phyloP scores from a whole-genome alignment of 208 protist species.

The Crithidia brevicula region DNA sequence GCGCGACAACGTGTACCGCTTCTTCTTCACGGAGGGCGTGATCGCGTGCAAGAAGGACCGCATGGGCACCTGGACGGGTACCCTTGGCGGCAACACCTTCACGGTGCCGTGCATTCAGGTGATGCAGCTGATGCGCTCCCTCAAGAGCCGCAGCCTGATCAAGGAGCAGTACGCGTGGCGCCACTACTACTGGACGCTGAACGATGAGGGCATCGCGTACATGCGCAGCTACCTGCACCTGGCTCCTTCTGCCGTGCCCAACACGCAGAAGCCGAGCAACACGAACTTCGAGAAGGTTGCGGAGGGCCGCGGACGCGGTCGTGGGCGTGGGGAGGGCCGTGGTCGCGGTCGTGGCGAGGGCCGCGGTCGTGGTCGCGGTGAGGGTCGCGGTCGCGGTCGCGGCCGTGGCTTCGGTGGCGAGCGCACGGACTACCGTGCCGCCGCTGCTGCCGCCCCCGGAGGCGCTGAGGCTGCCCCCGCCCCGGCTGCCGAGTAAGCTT shows the following conservation, averaged over 20 bases:
- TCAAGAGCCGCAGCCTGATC: slow-evolving; percentile 92
- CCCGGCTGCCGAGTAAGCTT: slow-evolving; percentile 51
- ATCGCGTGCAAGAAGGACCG: slow-evolving; percentile 93
- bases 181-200: slow-evolving; percentile 96
- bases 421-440: slow-evolving; percentile 76
- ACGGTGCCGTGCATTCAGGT: slow-evolving; percentile 81
- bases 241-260: slow-evolving; percentile 84
- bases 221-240: slow-evolving; percentile 94
- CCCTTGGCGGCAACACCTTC: slow-evolving; percentile 80
- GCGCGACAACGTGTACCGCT: slow-evolving; percentile 92
- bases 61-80: slow-evolving; percentile 85
- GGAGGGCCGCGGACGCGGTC: slow-evolving; percentile 48
- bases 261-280: slow-evolving; percentile 87
- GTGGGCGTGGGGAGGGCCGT: slow-evolving; percentile 48
- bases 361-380: slow-evolving; percentile 56
- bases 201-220: slow-evolving; percentile 93
- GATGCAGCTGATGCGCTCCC: slow-evolving; percentile 91
- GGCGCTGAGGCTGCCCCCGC: slow-evolving; percentile 34
- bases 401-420: slow-evolving; percentile 83
- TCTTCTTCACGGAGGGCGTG: slow-evolving; percentile 93
- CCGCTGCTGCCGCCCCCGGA: slow-evolving; percentile 35
- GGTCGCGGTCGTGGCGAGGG: slow-evolving; percentile 56
- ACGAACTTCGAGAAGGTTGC: slow-evolving; percentile 57
- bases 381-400: slow-evolving; percentile 62
- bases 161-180: slow-evolving; percentile 95